Percentiles rank a stretch among this genome's conserved stretches.
These are phyloP conservation scores for Mucuna pruriens DNA, from an alignment of 306 rosid genomes.

Conservation along the genomic window DNA sequence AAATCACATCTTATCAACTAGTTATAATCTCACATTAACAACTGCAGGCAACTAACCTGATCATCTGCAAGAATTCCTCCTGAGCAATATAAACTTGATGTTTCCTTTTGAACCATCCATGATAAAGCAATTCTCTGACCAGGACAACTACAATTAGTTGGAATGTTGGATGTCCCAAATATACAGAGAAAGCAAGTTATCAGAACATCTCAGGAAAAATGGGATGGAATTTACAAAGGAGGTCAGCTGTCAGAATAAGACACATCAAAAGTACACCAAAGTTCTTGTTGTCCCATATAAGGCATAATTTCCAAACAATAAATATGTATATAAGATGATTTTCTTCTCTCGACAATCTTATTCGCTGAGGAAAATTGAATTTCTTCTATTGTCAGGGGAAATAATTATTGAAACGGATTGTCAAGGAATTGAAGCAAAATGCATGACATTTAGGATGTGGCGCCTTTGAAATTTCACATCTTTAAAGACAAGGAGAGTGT, in stretches of 20 bases:
- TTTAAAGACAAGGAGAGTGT: constrained; percentile 11
- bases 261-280: not conserved
- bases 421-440: not conserved
- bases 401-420: constrained; percentile 2
- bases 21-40: constrained; percentile 15
- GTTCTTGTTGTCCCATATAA: constrained; percentile 10
- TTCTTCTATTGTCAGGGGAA: not conserved
- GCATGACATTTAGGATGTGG: not conserved
- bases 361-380: not conserved
- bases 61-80: constrained; percentile 99
- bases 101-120: constrained; percentile 99
- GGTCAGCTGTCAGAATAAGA: constrained; percentile 8
- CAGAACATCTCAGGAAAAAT: constrained; percentile 23
- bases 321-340: not conserved
- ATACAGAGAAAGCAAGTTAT: constrained; percentile 10
- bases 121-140: constrained; percentile 93
- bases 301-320: constrained; percentile 4
- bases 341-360: constrained; percentile 14
- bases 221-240: not conserved
- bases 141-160: constrained; percentile 36
- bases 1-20: constrained; percentile 14
- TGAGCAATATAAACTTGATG: constrained; percentile 65
- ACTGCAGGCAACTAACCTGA: constrained; percentile 66
- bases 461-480: not conserved
- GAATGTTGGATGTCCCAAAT: not conserved